A percentile compares a stretch with the other conserved stretches of the same genome.
Conservation (phyloP, 2,329 filamentous ascomycete species). For the Colletotrichum kahawae region DNA sequence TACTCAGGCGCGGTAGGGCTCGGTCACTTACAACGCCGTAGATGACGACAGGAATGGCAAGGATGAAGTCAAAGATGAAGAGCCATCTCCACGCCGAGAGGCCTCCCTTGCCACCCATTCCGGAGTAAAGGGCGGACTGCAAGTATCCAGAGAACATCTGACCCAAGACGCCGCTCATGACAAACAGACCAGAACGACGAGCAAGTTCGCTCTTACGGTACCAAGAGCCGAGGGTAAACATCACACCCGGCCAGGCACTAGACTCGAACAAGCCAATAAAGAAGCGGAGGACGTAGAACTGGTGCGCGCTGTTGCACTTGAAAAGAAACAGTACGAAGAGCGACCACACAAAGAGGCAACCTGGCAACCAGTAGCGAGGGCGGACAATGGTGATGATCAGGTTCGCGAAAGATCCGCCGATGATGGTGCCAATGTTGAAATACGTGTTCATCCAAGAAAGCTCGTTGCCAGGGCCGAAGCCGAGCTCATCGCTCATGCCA, state of each 20-base stretch:
- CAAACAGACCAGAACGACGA: conserved; percentile 61
- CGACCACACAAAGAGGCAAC: conserved; percentile 41
- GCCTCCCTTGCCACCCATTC: conserved; percentile 38
- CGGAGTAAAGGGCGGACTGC: conserved; percentile 34
- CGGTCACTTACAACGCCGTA: conserved; percentile 30
- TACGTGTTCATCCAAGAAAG: conserved; percentile 51
- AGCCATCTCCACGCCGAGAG: conserved; percentile 41
- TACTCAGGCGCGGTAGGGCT: accelerated
- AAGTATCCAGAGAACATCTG: conserved; percentile 42
- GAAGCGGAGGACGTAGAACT: conserved; percentile 55
- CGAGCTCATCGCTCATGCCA: conserved; percentile 52
- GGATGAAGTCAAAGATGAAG: conserved; percentile 42
- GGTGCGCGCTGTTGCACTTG: conserved; percentile 38
- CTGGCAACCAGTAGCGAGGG: conserved; percentile 46
- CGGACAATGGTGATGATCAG: conserved; percentile 48
- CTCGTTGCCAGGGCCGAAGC: conserved; percentile 44
- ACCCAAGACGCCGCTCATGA: conserved; percentile 59
- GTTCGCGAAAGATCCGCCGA: conserved; percentile 48
- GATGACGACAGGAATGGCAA: conserved; percentile 41
- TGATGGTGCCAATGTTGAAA: conserved; percentile 51
- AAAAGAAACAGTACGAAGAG: conserved; percentile 46
- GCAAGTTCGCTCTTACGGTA: conserved; percentile 63
- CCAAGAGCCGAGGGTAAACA: conserved; percentile 62
- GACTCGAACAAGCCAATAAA: conserved; percentile 60
- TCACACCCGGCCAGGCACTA: conserved; percentile 59